Percentiles rank a stretch among this genome's conserved stretches.
phyloP scores from a whole-genome alignment of 2,329 filamentous ascomycete species.

The Penicillium sp. region DNA sequence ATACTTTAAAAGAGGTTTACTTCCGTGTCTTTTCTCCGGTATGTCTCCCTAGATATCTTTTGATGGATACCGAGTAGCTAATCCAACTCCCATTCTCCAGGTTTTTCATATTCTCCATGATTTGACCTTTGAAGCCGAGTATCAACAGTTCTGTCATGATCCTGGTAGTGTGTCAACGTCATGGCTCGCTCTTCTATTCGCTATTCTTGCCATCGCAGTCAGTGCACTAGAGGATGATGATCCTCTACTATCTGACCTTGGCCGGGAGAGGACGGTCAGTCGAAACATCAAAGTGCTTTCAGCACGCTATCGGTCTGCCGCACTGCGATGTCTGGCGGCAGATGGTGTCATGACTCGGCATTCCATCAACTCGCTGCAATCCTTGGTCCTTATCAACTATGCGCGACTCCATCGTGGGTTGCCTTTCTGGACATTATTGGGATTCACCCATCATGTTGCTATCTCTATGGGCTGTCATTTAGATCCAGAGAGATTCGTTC shows the following conservation, averaged over 20 bases:
- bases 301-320: slow-evolving; percentile 38
- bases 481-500: slow-evolving; percentile 38
- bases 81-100: slow-evolving; percentile 8
- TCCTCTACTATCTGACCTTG: slow-evolving; percentile 38
- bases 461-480: slow-evolving; percentile 45
- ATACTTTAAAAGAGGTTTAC: slow-evolving; percentile 38
- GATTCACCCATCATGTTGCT: slow-evolving; percentile 43
- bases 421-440: slow-evolving; percentile 42
- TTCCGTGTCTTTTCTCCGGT: slow-evolving; percentile 43
- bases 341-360: slow-evolving; percentile 42
- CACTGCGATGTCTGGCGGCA: slow-evolving; percentile 41
- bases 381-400: slow-evolving; percentile 42
- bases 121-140: slow-evolving; percentile 42
- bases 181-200: slow-evolving; percentile 43
- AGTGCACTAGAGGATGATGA: slow-evolving; percentile 39
- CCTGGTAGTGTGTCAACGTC: slow-evolving; percentile 36
- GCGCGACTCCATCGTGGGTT: slow-evolving; percentile 38
- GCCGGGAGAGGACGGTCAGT: slow-evolving; percentile 36
- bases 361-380: slow-evolving; percentile 42
- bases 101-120: slow-evolving; percentile 46
- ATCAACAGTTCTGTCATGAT: slow-evolving; percentile 39
- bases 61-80: background rate
- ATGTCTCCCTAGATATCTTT: slow-evolving; percentile 8
- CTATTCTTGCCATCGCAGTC: slow-evolving; percentile 40
- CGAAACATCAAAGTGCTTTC: slow-evolving; percentile 40